These are phyloP conservation scores for Kuraishia hungarica DNA, from an alignment of 805 yeast genomes.

Conservation along the genomic window DNA sequence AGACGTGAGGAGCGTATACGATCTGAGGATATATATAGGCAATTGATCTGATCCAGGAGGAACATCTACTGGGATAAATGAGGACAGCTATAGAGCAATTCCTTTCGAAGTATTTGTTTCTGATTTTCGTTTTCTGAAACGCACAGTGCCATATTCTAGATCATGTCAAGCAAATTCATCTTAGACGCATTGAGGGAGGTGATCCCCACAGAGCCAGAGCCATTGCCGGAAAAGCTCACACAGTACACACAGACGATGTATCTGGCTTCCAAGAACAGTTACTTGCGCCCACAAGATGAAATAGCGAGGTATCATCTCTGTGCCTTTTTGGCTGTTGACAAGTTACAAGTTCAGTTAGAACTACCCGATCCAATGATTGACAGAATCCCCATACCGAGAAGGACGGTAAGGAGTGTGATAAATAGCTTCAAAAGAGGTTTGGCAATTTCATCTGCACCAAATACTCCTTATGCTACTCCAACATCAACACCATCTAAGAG, in stretches of 20 bases:
- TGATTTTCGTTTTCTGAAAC: no score
- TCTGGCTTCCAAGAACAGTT: constrained; percentile 41
- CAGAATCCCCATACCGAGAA: constrained; percentile 50
- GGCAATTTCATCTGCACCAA: constrained; percentile 1
- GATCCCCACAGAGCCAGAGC: constrained; percentile 36
- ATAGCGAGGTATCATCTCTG: constrained; percentile 62
- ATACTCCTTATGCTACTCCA: not conserved
- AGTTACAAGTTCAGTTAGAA: constrained; percentile 30
- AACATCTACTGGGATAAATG: no score
- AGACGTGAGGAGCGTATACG: not conserved
- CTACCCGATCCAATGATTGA: constrained; percentile 41
- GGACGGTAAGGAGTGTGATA: constrained; percentile 30
- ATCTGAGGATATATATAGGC: no score
- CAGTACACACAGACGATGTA: constrained; percentile 37
- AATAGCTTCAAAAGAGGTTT: constrained; percentile 26
- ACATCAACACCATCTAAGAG: not conserved
- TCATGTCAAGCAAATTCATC: constrained; percentile 22
- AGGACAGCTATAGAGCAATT: no score
- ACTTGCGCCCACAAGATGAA: constrained; percentile 44
- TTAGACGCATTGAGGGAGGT: constrained; percentile 36
- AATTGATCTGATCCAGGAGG: not conserved
- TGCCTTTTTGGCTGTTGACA: constrained; percentile 52
- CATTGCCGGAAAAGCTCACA: constrained; percentile 32
- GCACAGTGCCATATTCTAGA: not conserved
- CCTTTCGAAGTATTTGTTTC: no score